Evolutionary conservation across 2,329 filamentous ascomycete genomes (phyloP).

Genomic region (Whalleya microplaca): DNA sequence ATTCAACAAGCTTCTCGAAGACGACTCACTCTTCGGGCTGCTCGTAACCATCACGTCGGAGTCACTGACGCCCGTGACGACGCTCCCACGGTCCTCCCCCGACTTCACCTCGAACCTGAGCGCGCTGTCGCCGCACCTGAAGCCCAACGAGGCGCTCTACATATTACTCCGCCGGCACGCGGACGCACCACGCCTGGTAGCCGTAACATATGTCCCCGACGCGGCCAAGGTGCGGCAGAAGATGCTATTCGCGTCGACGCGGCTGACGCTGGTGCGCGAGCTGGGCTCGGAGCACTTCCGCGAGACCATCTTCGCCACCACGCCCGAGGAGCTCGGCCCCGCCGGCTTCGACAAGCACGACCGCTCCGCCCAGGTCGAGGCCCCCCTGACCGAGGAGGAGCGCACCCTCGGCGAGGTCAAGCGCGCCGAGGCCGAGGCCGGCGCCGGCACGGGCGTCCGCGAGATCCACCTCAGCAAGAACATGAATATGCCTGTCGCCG

Average conservation of each 20-base stretch:
- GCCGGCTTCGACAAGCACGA: slow-evolving; percentile 75
- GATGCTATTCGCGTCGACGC: slow-evolving; percentile 82
- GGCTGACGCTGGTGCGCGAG: slow-evolving; percentile 75
- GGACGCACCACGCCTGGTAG: slow-evolving; percentile 61
- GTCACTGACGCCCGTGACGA: slow-evolving; percentile 63
- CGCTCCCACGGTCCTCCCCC: slow-evolving; percentile 55
- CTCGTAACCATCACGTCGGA: slow-evolving; percentile 73
- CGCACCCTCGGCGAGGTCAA: slow-evolving; percentile 71
- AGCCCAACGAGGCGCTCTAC: slow-evolving; percentile 71
- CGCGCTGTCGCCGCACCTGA: slow-evolving; percentile 64
- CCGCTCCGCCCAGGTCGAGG: slow-evolving; percentile 64
- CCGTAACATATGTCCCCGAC: slow-evolving; percentile 80
- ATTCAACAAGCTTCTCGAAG: slow-evolving; percentile 71
- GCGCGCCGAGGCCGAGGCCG: slow-evolving; percentile 74
- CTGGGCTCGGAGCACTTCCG: slow-evolving; percentile 79
- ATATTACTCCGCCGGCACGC: slow-evolving; percentile 73
- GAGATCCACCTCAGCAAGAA: slow-evolving; percentile 63
- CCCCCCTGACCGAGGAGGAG: slow-evolving; percentile 81
- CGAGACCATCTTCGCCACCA: slow-evolving; percentile 75
- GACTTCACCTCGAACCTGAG: slow-evolving; percentile 68
- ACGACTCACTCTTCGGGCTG: slow-evolving; percentile 67
- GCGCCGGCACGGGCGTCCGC: slow-evolving; percentile 65
- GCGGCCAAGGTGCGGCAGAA: slow-evolving; percentile 79
- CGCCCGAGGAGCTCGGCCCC: slow-evolving; percentile 68
- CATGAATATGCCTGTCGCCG: slow-evolving; percentile 61